Conservation (phyloP, 345 rosid genomes). For the Salix exigua region DNA sequence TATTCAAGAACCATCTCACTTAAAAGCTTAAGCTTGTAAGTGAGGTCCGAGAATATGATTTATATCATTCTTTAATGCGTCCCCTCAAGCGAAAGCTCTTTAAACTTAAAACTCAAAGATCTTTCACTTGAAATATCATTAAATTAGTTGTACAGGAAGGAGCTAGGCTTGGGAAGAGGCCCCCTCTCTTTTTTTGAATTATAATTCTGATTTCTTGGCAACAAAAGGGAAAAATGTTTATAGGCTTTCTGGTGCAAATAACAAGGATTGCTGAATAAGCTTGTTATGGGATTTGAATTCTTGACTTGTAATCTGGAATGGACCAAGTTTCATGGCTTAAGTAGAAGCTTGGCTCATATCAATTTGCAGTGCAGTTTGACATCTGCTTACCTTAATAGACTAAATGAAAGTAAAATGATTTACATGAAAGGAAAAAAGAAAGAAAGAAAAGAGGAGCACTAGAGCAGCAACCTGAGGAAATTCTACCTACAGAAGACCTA, state of each 20-base stretch:
- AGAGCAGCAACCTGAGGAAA: background rate
- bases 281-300: background rate
- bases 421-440: background rate
- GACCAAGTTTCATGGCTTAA: background rate
- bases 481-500: slow-evolving; percentile 45
- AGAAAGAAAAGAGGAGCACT: background rate
- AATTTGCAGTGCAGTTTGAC: background rate
- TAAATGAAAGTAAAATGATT: background rate
- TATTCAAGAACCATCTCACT: no score
- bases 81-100: no score
- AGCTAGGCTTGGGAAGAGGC: slow-evolving; percentile 33
- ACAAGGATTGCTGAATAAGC: background rate
- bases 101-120: no score
- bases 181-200: background rate
- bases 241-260: background rate
- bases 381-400: background rate
- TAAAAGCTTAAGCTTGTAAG: no score
- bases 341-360: background rate
- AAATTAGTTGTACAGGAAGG: slow-evolving; percentile 8
- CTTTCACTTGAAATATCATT: background rate
- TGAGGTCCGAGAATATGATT: no score
- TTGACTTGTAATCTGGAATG: background rate
- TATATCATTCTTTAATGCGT: no score
- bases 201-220: background rate
- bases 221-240: background rate